Base-by-base conservation (phyloP, 495 filamentous ascomycete genomes). In the Penicillium canescens region DNA sequence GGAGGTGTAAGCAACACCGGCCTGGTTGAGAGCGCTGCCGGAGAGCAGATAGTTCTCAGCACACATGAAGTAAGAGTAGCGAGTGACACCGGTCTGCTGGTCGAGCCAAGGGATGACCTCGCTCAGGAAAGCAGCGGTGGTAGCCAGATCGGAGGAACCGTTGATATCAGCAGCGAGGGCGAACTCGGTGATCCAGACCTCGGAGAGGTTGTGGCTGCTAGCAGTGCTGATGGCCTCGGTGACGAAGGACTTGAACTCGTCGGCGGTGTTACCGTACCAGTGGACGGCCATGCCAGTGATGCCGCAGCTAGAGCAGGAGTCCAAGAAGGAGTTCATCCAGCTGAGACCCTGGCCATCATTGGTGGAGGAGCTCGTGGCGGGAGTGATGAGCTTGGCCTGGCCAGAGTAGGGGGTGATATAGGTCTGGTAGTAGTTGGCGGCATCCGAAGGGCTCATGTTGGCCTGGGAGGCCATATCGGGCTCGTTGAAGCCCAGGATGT, bases 401-500 rank as follows among this genome's bases (percentile, higher is more conserved):
- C 82, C 81, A 14, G 76, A 65, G 72, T 82, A 89, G 8, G 84
- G 85, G 59, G 85, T 78, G 84, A 96, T 89, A 72, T 86, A 82
- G 50, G 76, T 55, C 55, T 72, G 78, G 74, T 86, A 92, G 45
- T 63, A 77, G 6, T 45, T 46, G 38, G 85, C 91, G 31, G 90
- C 90, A 3, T 67, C 70, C 26, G 71, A 57, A 33, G 84, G 77
- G 33, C 70, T 63, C 71, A 95, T 76, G 76, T 86, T 82, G 58
- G 91, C 77, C 71, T 95, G 90, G 1, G 58, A 62, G 16, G 57
- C 3, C 42, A 78, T 75, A 60, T 96, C 92, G 41, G 90, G 90
- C 78, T 96, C 92, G 82, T 96, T 96, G 86, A 95, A 93, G 57
- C 81, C 77, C 56, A 96, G 72, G 54, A 96, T 76, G 67, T 80